Evolutionary conservation across 495 filamentous ascomycete species (phyloP), one percentile per base, ranked within the genome.

Genomic region (Daldinia grandis): DNA sequence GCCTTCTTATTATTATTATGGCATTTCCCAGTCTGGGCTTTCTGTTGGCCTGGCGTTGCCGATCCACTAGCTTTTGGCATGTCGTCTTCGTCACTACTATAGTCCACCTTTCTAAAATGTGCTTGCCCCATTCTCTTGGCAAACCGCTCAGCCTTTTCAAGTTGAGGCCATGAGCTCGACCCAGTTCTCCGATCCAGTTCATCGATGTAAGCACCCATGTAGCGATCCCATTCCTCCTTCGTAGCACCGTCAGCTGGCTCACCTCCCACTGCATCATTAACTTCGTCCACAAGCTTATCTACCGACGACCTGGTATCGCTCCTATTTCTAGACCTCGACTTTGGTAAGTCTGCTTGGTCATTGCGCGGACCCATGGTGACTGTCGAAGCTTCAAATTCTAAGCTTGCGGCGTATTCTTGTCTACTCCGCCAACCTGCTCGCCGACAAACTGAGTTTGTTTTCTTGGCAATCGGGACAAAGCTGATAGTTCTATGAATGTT

Each of bases 101-200:
- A 19, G 5, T 19, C 14, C 27, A 68, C 7, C 7, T 19, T 12
- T 27, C 5, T 50, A 33, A 58, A 61, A 4, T 7, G 27, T 19
- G 24, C 21, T 38, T 68, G 42, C 9, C 15, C 15, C 69, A 68
- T 72, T 1, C 37, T 56, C 19, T 59, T 17, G 25, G 64, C 30
- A 25, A 35, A 63, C 8, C 40, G 17, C n/a, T 64, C 30, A 21
- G 35, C 30, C 21, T 64, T 64, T 6, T 17, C 47, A 5, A 64
- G 64, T 25, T 64, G 38, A 24, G 31, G 24, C 64, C 69, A 68
- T 3, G 54, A 19, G 4, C 28, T 40, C 3, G 21, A 25, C 4
- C 51, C 40, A 3, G 42, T 1, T 31, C 38, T 53, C 4, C 49
- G 35, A 0, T 21, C 1, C 5, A 61, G 57, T 27, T 64, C 69